Conservation (phyloP, 2,329 filamentous ascomycete genomes). For the Cladophialophora yegresii region DNA sequence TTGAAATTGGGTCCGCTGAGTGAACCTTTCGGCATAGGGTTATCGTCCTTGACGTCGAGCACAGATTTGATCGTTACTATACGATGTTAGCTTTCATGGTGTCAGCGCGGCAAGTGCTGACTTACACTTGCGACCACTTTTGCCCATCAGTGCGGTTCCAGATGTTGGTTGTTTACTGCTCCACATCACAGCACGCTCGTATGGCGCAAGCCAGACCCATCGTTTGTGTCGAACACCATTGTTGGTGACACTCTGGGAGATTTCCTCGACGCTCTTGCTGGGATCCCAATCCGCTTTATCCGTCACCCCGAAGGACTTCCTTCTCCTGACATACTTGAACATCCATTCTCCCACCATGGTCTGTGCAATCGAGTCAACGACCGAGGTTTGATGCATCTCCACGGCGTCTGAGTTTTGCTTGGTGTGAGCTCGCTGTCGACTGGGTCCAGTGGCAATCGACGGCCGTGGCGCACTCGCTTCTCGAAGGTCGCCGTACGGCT, state of each 20-base stretch:
- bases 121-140: constrained; percentile 91
- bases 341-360: constrained; percentile 89
- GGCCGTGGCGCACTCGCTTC: constrained; percentile 36
- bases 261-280: constrained; percentile 64
- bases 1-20: constrained; percentile 65
- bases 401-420: constrained; percentile 57
- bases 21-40: constrained; percentile 72
- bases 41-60: constrained; percentile 93
- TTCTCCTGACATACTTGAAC: constrained; percentile 54
- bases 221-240: constrained; percentile 79
- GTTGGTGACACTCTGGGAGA: constrained; percentile 67
- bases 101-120: constrained; percentile 38
- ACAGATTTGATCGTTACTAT: constrained; percentile 93
- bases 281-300: constrained; percentile 59
- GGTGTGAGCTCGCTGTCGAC: constrained; percentile 48
- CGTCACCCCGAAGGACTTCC: constrained; percentile 84
- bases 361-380: constrained; percentile 95
- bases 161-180: constrained; percentile 94
- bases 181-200: constrained; percentile 95
- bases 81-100: constrained; percentile 39
- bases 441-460: constrained; percentile 44
- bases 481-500: constrained; percentile 19
- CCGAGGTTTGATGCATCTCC: constrained; percentile 68
- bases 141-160: constrained; percentile 85
- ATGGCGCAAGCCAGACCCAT: constrained; percentile 98